Evolutionary conservation across 331 rosid genomes (phyloP).

Genomic region (Phaseolus coccineus): DNA sequence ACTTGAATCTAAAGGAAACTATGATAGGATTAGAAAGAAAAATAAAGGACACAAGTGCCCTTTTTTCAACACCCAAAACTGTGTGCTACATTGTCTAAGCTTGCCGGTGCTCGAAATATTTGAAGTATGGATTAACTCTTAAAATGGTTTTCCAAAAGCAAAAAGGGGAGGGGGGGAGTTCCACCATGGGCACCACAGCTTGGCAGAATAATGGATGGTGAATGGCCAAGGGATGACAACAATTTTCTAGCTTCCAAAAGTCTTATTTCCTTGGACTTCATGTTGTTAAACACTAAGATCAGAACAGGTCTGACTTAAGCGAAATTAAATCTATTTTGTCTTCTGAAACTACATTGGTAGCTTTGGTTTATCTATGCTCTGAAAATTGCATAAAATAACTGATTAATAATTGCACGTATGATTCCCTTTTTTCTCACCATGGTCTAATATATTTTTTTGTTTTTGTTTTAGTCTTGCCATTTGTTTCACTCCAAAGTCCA

Average conservation of each 20-base stretch:
- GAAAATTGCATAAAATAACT: not conserved
- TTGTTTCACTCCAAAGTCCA: not conserved
- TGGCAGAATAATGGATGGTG: too few species aligned
- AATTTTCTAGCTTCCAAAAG: not conserved
- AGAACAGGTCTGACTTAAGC: not conserved
- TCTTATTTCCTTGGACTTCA: not conserved
- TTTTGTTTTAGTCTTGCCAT: not conserved
- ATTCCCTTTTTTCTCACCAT: too few species aligned
- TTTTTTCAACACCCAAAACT: not conserved
- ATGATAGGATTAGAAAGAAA: not conserved
- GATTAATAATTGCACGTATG: too few species aligned
- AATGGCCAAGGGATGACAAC: too few species aligned
- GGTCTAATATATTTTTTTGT: not conserved
- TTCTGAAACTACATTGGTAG: not conserved
- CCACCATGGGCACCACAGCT: too few species aligned
- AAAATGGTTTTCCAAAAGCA: too few species aligned
- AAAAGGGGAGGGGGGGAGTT: too few species aligned
- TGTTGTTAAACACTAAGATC: not conserved
- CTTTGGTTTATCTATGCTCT: not conserved
- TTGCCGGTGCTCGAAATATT: not conserved
- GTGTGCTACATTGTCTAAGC: not conserved
- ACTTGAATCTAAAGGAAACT: too few species aligned
- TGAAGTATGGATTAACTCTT: too few species aligned
- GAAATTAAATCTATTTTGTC: not conserved
- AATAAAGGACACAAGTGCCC: not conserved